phyloP scores from a whole-genome alignment of 1,139 yeast species.

The Geotrichum macrosporum region DNA sequence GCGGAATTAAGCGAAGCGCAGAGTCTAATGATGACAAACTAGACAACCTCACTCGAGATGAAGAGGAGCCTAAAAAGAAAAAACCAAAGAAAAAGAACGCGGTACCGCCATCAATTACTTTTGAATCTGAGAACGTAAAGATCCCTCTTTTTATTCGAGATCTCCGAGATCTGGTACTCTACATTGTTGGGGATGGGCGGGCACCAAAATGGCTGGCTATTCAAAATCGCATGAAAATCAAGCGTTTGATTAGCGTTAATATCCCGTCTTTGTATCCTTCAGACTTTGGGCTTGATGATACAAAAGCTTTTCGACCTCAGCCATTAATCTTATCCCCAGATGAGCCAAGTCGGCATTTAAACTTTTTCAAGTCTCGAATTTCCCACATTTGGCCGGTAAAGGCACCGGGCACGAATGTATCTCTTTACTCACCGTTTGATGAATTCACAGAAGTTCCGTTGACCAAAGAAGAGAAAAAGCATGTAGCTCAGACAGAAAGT shows the following conservation, averaged over 20 bases:
- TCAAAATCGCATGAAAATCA: conserved; percentile 31
- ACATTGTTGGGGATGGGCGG: conserved; percentile 44
- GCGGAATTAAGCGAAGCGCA: not conserved
- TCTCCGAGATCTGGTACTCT: conserved; percentile 52
- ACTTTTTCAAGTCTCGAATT: conserved; percentile 44
- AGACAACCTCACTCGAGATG: conserved; percentile 2
- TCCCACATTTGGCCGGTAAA: conserved; percentile 43
- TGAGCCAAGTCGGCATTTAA: conserved; percentile 34
- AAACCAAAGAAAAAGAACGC: conserved; percentile 13
- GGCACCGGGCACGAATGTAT: conserved; percentile 61
- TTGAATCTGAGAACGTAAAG: conserved; percentile 27
- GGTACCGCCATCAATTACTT: conserved; percentile 31
- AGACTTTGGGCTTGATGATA: conserved; percentile 38
- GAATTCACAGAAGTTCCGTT: conserved; percentile 52
- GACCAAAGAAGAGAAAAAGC: conserved; percentile 50
- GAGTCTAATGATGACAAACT: not conserved
- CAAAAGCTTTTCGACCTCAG: conserved; percentile 23
- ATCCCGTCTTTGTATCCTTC: conserved; percentile 61
- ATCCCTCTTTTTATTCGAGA: conserved; percentile 30
- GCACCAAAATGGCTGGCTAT: conserved; percentile 45
- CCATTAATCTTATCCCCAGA: conserved; percentile 24
- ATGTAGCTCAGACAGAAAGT: conserved; percentile 14
- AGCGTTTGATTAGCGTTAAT: conserved; percentile 56
- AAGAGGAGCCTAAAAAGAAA: not conserved
- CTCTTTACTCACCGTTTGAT: conserved; percentile 45